phyloP scores from a whole-genome alignment of 2,329 filamentous ascomycete genomes.

The Shiraia sp. region DNA sequence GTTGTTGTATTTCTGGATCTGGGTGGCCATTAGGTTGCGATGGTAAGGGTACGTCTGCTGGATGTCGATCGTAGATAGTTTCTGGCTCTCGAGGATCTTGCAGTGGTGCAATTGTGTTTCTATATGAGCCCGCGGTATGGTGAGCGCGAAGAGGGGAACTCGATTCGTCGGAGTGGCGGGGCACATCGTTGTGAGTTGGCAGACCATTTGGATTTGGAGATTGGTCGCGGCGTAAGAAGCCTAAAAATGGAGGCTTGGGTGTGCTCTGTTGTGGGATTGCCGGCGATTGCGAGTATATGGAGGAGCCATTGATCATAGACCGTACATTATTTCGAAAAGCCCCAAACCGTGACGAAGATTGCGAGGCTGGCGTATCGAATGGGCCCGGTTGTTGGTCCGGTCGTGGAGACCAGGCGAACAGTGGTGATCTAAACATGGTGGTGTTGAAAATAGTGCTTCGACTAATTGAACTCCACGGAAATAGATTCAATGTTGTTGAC shows the following conservation, averaged over 20 bases:
- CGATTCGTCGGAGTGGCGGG: slow-evolving; percentile 31
- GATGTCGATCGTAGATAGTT: slow-evolving; percentile 33
- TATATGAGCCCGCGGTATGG: slow-evolving; percentile 43
- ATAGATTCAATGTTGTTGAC: slow-evolving; percentile 8
- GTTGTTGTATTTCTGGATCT: slow-evolving; percentile 55
- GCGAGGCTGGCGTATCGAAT: slow-evolving; percentile 24
- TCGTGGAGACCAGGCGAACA: slow-evolving; percentile 38
- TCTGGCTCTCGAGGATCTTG: slow-evolving; percentile 25
- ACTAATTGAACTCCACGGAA: slow-evolving; percentile 14
- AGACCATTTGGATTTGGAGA: slow-evolving; percentile 26
- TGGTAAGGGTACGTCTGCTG: slow-evolving; percentile 35
- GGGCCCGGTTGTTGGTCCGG: slow-evolving; percentile 28
- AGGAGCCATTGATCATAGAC: slow-evolving; percentile 41
- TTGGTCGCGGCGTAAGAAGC: slow-evolving; percentile 36
- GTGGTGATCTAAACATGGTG: slow-evolving; percentile 39
- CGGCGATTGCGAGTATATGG: slow-evolving; percentile 43
- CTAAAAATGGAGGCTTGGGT: slow-evolving; percentile 39
- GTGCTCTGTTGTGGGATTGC: slow-evolving; percentile 30
- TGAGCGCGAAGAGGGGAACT: slow-evolving; percentile 35
- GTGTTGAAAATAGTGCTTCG: slow-evolving; percentile 11
- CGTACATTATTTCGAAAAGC: slow-evolving; percentile 27
- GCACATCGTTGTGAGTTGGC: slow-evolving; percentile 19
- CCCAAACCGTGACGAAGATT: slow-evolving; percentile 22
- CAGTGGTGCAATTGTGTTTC: slow-evolving; percentile 31
- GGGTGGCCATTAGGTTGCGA: slow-evolving; percentile 43